Percentiles rank a stretch among this genome's conserved stretches.
phyloP scores from a whole-genome alignment of 163 green algal genomes.

The Prototheca stagnorum region DNA sequence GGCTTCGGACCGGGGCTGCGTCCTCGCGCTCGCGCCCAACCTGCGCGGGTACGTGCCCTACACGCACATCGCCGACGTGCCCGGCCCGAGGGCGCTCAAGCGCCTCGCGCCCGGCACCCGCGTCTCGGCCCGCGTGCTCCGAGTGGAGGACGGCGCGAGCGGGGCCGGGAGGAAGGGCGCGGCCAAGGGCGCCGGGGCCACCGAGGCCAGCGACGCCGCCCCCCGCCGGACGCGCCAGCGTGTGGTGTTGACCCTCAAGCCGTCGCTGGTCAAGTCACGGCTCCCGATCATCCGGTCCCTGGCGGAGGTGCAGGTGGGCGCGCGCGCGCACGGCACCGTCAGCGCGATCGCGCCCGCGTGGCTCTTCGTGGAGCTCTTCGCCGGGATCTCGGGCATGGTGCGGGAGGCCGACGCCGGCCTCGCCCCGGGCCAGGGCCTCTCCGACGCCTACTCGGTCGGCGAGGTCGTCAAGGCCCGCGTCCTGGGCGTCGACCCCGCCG shows the following conservation, averaged over 20 bases:
- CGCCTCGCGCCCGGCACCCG: too few species aligned
- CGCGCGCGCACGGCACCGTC: slow-evolving; percentile 60
- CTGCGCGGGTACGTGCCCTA: slow-evolving; percentile 43
- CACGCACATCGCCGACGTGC: too few species aligned
- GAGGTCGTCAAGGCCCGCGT: slow-evolving; percentile 53
- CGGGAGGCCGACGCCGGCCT: slow-evolving; percentile 46
- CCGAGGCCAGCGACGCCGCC: too few species aligned
- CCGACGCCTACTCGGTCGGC: slow-evolving; percentile 40
- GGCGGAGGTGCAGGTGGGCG: slow-evolving; percentile 38
- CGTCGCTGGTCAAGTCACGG: slow-evolving; percentile 52
- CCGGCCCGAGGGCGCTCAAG: too few species aligned
- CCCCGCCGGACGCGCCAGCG: slow-evolving; percentile 2
- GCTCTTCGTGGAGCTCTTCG: slow-evolving; percentile 78
- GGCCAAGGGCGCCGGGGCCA: too few species aligned
- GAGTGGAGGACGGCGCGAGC: too few species aligned
- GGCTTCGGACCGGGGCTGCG: neutral
- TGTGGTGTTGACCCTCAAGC: slow-evolving; percentile 17
- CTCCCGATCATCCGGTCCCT: slow-evolving; percentile 37
- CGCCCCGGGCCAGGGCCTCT: slow-evolving; percentile 24
- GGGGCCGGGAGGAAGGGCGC: too few species aligned
- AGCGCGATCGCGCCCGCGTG: slow-evolving; percentile 59
- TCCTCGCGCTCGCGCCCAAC: slow-evolving; percentile 26
- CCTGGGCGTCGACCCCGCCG: slow-evolving; percentile 22
- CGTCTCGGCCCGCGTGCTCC: too few species aligned
- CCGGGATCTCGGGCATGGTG: slow-evolving; percentile 50